Conservation (phyloP, 257 asterid species). For the Nemophila menziesii region DNA sequence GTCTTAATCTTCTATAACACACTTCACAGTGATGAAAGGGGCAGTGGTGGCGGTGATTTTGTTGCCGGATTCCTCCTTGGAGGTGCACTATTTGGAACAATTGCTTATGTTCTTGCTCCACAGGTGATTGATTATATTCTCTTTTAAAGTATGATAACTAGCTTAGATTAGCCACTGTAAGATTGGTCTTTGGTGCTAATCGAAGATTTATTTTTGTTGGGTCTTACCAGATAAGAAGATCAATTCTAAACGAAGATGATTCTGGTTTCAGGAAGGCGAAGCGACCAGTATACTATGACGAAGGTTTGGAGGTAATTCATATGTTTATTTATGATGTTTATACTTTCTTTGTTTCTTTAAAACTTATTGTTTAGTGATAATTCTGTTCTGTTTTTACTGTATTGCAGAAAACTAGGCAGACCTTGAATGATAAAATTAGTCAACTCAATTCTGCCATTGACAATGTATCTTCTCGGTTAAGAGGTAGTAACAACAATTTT, state of each 20-base stretch:
- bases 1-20: conserved; percentile 2
- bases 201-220: conserved; percentile 3
- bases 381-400: neutral
- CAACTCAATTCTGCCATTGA: conserved; percentile 87
- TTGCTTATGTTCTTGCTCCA: conserved; percentile 75
- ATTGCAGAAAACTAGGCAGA: conserved; percentile 68
- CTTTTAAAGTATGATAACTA: neutral
- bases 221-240: conserved; percentile 50
- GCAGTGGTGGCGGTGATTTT: conserved; percentile 67
- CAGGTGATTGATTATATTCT: conserved; percentile 36
- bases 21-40: conserved; percentile 38
- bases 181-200: too few relatives aligned
- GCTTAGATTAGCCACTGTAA: neutral
- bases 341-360: neutral
- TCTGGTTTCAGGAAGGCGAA: conserved; percentile 63
- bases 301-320: conserved; percentile 53
- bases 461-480: conserved; percentile 67
- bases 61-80: conserved; percentile 79
- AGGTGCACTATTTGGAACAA: conserved; percentile 82
- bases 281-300: conserved; percentile 69
- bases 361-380: neutral
- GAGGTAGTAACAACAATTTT: conserved; percentile 64
- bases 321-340: neutral
- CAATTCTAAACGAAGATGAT: conserved; percentile 74
- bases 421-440: conserved; percentile 52